Base-by-base conservation (phyloP, 164 flowering plant species). In the Protea cynaroides region DNA sequence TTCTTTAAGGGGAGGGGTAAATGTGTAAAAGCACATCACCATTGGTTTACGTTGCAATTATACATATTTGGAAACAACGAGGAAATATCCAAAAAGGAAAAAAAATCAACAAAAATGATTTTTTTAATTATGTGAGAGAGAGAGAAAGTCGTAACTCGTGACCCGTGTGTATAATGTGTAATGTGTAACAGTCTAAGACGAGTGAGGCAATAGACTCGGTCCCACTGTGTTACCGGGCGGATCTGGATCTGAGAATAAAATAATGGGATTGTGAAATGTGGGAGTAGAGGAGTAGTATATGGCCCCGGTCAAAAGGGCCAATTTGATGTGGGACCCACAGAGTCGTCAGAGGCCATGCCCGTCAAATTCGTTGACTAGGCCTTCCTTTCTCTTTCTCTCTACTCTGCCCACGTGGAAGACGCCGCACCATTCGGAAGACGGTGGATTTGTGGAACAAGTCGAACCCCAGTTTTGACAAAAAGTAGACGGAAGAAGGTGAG, bases 401-500 rank as follows among this genome's bases (percentile, higher is more conserved):
- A 29, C 4, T 29, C 34, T 29, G 5, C 61, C 71, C 75, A 71
- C 79, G 75, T 72, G 70, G 56, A 63, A 59, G 66, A 70, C 75
- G 80, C 74, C 79, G 82, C 74, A 44, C 79, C 79, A 75, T 74
- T 77, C 74, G 80, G 78, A 25, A 29, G 71, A 53, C 60, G 72
- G 64, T 59, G 68, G 65, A 50, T 72, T 60, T 64, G 21, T 58
- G 29, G 81, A 79, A 74, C 66, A 66, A 69, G 82, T 82, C 86
- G 78, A 78, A 58, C 77, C 77, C 64, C 37, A 8, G 44, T 19
- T 66, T 75, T 75, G 78, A 69, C 72, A 53, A 62, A 61, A 25
- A 17, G 66, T 40, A 61, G 69, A 69, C 72, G 70, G n/a, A 51
- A n/a, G 56, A 21, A 37, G 34, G 4, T 29, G 4, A 29, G 34